phyloP scores from a whole-genome alignment of 352 stramenopile species.

The Globisporangium yorkense region DNA sequence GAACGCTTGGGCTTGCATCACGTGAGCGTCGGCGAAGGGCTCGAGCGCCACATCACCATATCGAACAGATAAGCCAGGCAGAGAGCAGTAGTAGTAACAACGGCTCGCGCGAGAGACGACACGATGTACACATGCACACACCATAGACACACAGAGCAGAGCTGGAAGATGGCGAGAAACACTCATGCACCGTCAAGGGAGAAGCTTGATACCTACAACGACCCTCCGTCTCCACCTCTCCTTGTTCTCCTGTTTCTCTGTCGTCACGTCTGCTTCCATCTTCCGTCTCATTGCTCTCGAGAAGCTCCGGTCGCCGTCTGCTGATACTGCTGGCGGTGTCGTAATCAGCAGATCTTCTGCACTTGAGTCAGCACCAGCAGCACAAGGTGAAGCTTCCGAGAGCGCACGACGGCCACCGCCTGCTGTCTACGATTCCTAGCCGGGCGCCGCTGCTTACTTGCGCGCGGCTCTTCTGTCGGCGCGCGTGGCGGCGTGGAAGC shows the following conservation, averaged over 20 bases:
- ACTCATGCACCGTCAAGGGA: background rate
- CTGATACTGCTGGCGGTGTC: too few species aligned
- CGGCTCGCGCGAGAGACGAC: background rate
- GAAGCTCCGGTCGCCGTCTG: too few species aligned
- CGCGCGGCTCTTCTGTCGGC: constrained; percentile 79
- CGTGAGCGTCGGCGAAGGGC: constrained; percentile 54
- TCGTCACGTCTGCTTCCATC: background rate
- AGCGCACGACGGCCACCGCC: too few species aligned
- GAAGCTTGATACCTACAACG: background rate
- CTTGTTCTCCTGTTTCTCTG: background rate
- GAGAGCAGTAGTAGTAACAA: background rate
- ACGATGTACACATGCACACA: background rate
- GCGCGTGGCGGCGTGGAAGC: constrained; percentile 95
- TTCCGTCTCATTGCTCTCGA: too few species aligned
- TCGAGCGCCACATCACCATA: constrained; percentile 81
- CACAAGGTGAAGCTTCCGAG: too few species aligned
- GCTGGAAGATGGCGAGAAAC: background rate
- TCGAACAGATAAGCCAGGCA: constrained; percentile 8
- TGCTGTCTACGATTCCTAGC: constrained; percentile 1
- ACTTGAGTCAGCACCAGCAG: too few species aligned
- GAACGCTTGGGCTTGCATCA: constrained; percentile 70
- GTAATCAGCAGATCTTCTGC: too few species aligned
- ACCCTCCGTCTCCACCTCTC: background rate
- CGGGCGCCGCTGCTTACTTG: constrained; percentile 51
- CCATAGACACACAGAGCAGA: background rate